Evolutionary conservation across 768 basidiomycete genomes (phyloP), one percentile per base, ranked within the genome.

Genomic region (Podaxis pistillaris): DNA sequence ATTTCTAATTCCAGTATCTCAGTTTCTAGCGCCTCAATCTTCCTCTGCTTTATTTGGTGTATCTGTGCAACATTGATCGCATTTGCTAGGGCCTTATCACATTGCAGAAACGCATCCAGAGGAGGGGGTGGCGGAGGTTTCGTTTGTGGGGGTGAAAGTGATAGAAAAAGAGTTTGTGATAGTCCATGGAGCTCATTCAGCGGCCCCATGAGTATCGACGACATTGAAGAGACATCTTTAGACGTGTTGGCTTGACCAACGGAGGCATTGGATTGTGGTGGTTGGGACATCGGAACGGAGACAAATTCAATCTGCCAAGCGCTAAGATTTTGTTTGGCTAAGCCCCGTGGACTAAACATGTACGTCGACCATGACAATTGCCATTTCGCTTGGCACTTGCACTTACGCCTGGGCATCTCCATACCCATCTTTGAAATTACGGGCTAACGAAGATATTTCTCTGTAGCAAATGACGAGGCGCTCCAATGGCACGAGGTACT

Each of bases 11-110:
- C 85, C 5, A 88, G 75, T 19, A 94, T 85, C 65, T 94, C 92
- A 1, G 80, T 72, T 67, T 91, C 88, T 44, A 94, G 75, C 1
- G 79, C 78, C 58, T 93, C 90, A 51, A 93, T 91, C 63, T 78
- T 82, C 52, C 88, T 77, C 71, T 94, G 92, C 69, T 87, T 87
- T 50, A 86, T 81, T 71, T 93, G 92, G 69, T 94, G 93, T 26
- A 78, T 73, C 59, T 87, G 85, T 0, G 89, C 86, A 17, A 87
- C 74, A 60, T 83, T 83, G 17, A 93, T 76, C 13, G 89, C 89
- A 28, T 75, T 73, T 0, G 90, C 86, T n/a, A 94, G 79, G 2
- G 82, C 78, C 24, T 81, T 76, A 68, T 94, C 91, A 50, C 81
- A 86, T 1, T 77, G 73, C 17, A 90, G 71, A 69, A 94, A 88